Evolutionary conservation across 176 grass and related monocot genomes (phyloP).

Genomic region (Aegilops longissima): DNA sequence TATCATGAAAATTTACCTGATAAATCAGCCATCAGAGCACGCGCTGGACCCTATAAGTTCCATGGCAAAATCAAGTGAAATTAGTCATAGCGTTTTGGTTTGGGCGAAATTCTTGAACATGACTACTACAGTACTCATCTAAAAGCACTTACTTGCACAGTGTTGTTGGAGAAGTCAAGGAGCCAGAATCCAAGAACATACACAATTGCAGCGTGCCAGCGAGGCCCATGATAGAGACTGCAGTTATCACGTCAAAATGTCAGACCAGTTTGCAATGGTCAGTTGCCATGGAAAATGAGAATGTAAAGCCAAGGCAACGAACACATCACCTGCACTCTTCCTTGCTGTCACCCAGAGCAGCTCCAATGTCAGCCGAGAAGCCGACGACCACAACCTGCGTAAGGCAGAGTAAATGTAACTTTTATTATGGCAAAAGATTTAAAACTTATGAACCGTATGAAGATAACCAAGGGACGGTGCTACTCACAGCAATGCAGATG

Average conservation of each 20-base stretch:
- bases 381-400: slow-evolving; percentile 66
- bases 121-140: not conserved
- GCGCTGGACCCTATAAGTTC: slow-evolving; percentile 66
- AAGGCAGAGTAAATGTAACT: not conserved
- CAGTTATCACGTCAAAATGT: not conserved
- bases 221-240: slow-evolving; percentile 71
- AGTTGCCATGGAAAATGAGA: not conserved
- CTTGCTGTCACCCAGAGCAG: slow-evolving; percentile 66
- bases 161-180: slow-evolving; percentile 91
- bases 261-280: slow-evolving; percentile 2
- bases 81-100: not conserved
- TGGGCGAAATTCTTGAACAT: not conserved
- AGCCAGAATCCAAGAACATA: slow-evolving; percentile 95
- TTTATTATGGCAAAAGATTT: not conserved
- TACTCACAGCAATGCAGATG: slow-evolving; percentile 66
- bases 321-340: slow-evolving; percentile 65
- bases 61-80: not conserved
- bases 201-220: slow-evolving; percentile 79
- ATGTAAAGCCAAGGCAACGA: not conserved
- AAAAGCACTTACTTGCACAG: slow-evolving; percentile 62
- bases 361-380: slow-evolving; percentile 89
- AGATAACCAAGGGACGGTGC: not conserved
- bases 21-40: slow-evolving; percentile 90
- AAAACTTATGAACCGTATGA: not conserved
- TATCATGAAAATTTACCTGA: slow-evolving; percentile 46